Conservation (phyloP, 306 rosid species). For the Cucumis cinereus region DNA sequence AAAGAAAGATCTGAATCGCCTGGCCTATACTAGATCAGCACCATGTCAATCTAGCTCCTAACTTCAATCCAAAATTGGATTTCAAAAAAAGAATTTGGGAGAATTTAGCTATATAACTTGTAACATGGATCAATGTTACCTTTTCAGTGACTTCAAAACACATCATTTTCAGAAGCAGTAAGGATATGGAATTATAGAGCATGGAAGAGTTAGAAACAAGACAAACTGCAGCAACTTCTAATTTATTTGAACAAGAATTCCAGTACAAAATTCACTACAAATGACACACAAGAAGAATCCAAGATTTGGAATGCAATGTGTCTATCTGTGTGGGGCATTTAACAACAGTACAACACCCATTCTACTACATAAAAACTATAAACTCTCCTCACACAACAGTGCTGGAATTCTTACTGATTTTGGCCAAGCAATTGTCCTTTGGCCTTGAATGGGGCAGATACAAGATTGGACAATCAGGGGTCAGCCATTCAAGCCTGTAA, state of each 20-base stretch:
- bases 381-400: background rate
- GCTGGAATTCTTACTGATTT: constrained; percentile 12
- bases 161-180: background rate
- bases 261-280: background rate
- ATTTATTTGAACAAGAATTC: background rate
- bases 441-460: constrained; percentile 29
- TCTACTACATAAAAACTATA: background rate
- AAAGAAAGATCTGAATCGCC: too few relatives aligned
- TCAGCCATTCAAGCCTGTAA: constrained; percentile 32
- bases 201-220: background rate
- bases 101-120: too few relatives aligned
- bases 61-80: too few relatives aligned
- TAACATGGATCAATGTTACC: too few relatives aligned
- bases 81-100: too few relatives aligned
- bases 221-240: background rate
- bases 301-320: background rate
- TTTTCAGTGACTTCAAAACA: too few relatives aligned
- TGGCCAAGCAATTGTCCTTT: constrained; percentile 33
- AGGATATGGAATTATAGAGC: background rate
- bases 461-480: constrained; percentile 11
- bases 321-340: background rate
- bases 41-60: too few relatives aligned
- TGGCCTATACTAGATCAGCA: too few relatives aligned
- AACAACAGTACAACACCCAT: background rate
- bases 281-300: background rate